Evolutionary conservation across 768 basidiomycete species (phyloP), one percentile per base, ranked within the genome.

Genomic region (Hericium rajendrae): DNA sequence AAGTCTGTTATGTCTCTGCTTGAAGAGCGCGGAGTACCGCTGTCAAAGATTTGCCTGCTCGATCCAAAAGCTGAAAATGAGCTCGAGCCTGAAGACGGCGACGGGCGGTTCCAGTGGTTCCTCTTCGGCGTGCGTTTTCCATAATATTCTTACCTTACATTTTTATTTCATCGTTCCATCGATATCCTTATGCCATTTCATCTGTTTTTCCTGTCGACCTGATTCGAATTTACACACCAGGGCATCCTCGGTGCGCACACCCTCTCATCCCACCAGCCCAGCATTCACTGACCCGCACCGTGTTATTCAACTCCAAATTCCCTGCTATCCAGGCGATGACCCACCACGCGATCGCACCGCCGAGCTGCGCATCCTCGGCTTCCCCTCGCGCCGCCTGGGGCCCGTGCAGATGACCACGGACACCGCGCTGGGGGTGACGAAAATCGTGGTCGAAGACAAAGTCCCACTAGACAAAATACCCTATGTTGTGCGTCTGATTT

Each of bases 361-460:
- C 1, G 91, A 95, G 67, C 80, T 99, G 38, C 86, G 95, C 32
- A 78, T 77, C 15, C 73, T 93, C 39, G 94, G 94, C 1, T 99
- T 95, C 69, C 89, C 91, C 1, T 80, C 80, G 6, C 80, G 97
- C 37, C 90, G 89, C 69, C 76, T 99, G 8, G 94, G 93, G 0
- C 74, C 84, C 2, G 76, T 92, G 1, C 97, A 99, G 71, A 99
- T 99, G 97, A 98, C 97, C 37, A 99, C 97, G 0, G 95, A 99
- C 71, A 97, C 95, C 1, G 95, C 95, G 1, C 75, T 97, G 0
- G 91, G 88, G 4, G 95, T 97, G 4, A 91, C 92, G 0, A 94
- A 92, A 67, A 70, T 81, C 4, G 86, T 94, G 15, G 84, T 93
- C 0, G 70, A 84, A 50, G 89, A 94, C 67, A 78, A 28, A 80